Base-by-base conservation (phyloP, 1,284 basidiomycete species). In the Apiotrichum porosum region DNA sequence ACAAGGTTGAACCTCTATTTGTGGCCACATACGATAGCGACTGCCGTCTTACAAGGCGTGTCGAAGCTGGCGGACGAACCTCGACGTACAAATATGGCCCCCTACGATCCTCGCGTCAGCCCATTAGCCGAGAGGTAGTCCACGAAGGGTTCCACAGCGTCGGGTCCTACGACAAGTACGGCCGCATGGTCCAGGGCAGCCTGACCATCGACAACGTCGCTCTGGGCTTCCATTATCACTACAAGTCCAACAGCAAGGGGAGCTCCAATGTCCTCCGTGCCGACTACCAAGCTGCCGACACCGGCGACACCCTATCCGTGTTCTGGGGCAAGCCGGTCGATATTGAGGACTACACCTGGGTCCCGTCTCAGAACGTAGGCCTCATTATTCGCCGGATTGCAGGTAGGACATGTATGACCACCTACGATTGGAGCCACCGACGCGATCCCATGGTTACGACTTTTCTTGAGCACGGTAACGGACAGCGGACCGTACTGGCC, bases 251-350 rank as follows among this genome's bases (percentile, higher is more conserved):
- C 9, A 38, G 24, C 36, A 22, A 19, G 21, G 37, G 42, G 15
- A 41, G 33, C 26, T 38, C 47, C 8, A 37, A 43, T 32, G 31
- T 49, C 10, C 37, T 49, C 10, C 41, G 47, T 18, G 47, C 47
- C 9, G 47, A 49, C 42, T 49, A 44, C 37, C n/a, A n/a, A n/a
- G n/a, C n/a, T n/a, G 17, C 31, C 3, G 17, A 13, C 1, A 26
- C 30, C 31, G 37, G 30, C 14, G 26, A 49, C 32, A 28, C 24
- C 9, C 31, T 49, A n/a, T 43, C 41, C 31, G 42, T 49, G 31
- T 49, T 49, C 30, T 49, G 47, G 47, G 47, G 47, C 41, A 43
- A 43, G 24, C 47, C 47, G 2, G 33, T 44, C 19, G 26, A 39
- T 32, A 31, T 30, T 1, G 42, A 49, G 22, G 40, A 49, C 37